Percentiles rank a stretch among this genome's conserved stretches.
Evolutionary conservation across 2,329 filamentous ascomycete genomes (phyloP).

Genomic region (Camillea tinctor): DNA sequence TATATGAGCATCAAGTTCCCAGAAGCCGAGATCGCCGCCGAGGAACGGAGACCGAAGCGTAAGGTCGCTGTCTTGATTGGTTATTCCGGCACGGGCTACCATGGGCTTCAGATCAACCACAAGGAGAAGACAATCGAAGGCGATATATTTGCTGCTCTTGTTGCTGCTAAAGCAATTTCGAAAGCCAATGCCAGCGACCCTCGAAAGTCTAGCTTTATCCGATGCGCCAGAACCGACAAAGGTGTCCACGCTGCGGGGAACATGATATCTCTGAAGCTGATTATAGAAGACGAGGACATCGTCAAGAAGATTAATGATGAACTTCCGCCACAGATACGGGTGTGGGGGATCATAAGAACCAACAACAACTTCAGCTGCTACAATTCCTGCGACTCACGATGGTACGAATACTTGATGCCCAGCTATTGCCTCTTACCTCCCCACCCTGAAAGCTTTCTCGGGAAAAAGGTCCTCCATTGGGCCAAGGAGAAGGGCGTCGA

Average conservation of each 20-base stretch:
- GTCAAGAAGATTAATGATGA: conserved; percentile 88
- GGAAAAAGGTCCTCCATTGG: conserved; percentile 75
- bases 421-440: conserved; percentile 91
- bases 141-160: conserved; percentile 89
- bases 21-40: conserved; percentile 82
- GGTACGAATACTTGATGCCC: conserved; percentile 96
- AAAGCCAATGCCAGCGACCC: conserved; percentile 97
- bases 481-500: conserved; percentile 72
- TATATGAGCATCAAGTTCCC: conserved; percentile 57
- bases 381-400: conserved; percentile 88
- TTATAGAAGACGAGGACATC: conserved; percentile 86
- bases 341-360: conserved; percentile 91
- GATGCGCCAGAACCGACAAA: conserved; percentile 95
- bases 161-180: conserved; percentile 87
- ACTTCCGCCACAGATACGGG: conserved; percentile 82
- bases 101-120: conserved; percentile 88
- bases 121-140: conserved; percentile 92
- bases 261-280: conserved; percentile 91
- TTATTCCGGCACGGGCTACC: conserved; percentile 94
- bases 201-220: conserved; percentile 90
- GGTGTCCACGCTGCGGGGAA: conserved; percentile 96
- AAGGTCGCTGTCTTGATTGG: conserved; percentile 96
- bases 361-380: conserved; percentile 94
- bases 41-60: conserved; percentile 85
- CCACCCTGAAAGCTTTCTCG: conserved; percentile 82